Conservation (phyloP, 2,329 filamentous ascomycete genomes). For the Penicillium psychrosexuale region DNA sequence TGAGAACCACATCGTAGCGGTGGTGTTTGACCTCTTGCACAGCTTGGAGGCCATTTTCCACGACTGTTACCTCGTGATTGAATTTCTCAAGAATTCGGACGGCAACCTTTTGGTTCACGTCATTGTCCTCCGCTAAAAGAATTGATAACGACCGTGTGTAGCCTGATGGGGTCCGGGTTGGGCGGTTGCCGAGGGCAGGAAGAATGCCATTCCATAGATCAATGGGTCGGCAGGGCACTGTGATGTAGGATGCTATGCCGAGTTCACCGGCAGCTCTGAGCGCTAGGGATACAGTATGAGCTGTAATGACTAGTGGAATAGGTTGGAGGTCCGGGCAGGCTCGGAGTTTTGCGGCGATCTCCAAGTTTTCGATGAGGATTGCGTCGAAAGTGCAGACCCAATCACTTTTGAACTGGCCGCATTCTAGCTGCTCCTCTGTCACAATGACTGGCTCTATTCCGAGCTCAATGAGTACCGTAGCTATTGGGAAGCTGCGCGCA, state of each 20-base stretch:
- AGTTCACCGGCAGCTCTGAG: constrained; percentile 87
- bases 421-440: constrained; percentile 60
- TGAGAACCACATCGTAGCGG: constrained; percentile 88
- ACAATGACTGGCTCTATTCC: constrained; percentile 76
- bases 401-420: constrained; percentile 48
- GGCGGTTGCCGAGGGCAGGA: constrained; percentile 83
- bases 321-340: constrained; percentile 90
- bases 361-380: constrained; percentile 85
- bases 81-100: constrained; percentile 96
- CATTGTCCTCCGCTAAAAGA: constrained; percentile 87
- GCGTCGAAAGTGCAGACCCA: constrained; percentile 71
- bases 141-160: constrained; percentile 93
- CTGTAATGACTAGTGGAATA: constrained; percentile 84
- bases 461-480: constrained; percentile 68
- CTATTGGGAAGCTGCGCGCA: constrained; percentile 70
- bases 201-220: constrained; percentile 92
- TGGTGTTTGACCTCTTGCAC: constrained; percentile 69
- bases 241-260: constrained; percentile 95
- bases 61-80: constrained; percentile 62
- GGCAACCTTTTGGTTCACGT: constrained; percentile 87
- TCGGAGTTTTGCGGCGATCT: constrained; percentile 74
- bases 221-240: constrained; percentile 83
- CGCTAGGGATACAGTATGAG: constrained; percentile 80
- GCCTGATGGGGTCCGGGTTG: constrained; percentile 82
- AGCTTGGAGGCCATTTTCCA: constrained; percentile 78